phyloP scores from a whole-genome alignment of 2,329 filamentous ascomycete species.

The Chaetoscypha palmicola region DNA sequence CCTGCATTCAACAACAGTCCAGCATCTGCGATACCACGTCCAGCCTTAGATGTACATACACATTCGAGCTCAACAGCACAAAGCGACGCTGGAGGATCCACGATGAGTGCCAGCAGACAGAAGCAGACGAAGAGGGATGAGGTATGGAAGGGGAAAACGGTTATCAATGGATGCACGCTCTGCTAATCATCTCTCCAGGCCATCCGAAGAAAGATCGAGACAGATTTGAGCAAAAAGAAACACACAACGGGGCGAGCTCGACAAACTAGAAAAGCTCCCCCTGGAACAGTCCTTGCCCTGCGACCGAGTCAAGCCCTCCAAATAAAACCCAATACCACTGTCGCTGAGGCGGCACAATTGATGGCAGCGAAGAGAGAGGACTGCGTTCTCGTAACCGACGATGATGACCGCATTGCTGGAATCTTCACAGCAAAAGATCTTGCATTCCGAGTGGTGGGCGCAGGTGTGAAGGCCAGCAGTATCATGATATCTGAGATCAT shows the following conservation, averaged over 20 bases:
- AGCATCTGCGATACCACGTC: constrained; percentile 64
- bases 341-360: constrained; percentile 92
- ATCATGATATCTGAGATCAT: constrained; percentile 97
- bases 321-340: constrained; percentile 91
- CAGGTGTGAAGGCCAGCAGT: constrained; percentile 79
- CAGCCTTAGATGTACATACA: constrained; percentile 54
- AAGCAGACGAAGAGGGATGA: constrained; percentile 98
- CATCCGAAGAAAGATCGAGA: constrained; percentile 94
- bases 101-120: constrained; percentile 86
- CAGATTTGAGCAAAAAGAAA: constrained; percentile 96
- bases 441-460: constrained; percentile 91
- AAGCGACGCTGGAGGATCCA: constrained; percentile 49
- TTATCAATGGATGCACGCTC: constrained; percentile 10
- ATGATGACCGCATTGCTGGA: constrained; percentile 94
- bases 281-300: constrained; percentile 89
- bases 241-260: constrained; percentile 69
- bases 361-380: constrained; percentile 99
- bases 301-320: constrained; percentile 94
- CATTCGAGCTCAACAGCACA: constrained; percentile 35
- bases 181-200: constrained; percentile 49
- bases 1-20: constrained; percentile 55
- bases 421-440: constrained; percentile 99
- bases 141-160: constrained; percentile 45
- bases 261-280: constrained; percentile 86
- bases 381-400: constrained; percentile 94